Conservation (phyloP, 2,329 filamentous ascomycete species). For the Lecanosticta acicola region DNA sequence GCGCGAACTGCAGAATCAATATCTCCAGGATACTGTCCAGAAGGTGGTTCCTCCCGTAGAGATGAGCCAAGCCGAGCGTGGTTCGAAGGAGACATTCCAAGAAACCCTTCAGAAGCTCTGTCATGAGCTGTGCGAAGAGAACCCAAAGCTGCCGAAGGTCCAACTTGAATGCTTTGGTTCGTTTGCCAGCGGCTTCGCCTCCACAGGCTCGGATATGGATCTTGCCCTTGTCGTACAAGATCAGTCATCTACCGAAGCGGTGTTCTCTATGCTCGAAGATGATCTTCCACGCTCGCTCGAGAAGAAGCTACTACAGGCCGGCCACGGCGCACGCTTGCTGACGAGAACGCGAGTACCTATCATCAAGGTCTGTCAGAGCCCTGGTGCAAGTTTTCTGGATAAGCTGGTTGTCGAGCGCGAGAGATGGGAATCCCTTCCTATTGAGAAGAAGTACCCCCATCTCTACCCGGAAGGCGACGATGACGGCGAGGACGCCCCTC, state of each 20-base stretch:
- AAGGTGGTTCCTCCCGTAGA: slow-evolving; percentile 54
- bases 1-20: slow-evolving; percentile 34
- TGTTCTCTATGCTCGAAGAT: slow-evolving; percentile 42
- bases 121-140: slow-evolving; percentile 50
- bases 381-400: slow-evolving; percentile 54
- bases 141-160: slow-evolving; percentile 43
- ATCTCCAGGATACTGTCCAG: slow-evolving; percentile 40
- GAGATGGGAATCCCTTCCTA: slow-evolving; percentile 62
- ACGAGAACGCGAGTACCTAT: slow-evolving; percentile 78
- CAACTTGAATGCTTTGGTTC: slow-evolving; percentile 79
- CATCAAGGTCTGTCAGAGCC: slow-evolving; percentile 75
- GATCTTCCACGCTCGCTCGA: slow-evolving; percentile 69
- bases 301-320: slow-evolving; percentile 64
- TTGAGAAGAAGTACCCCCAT: slow-evolving; percentile 41
- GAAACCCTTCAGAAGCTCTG: slow-evolving; percentile 59
- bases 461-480: slow-evolving; percentile 22
- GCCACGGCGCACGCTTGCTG: slow-evolving; percentile 70
- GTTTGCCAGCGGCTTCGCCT: slow-evolving; percentile 77
- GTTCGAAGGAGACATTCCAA: slow-evolving; percentile 67
- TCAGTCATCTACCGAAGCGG: slow-evolving; percentile 18
- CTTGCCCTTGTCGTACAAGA: slow-evolving; percentile 64
- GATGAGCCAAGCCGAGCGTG: slow-evolving; percentile 59
- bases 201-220: slow-evolving; percentile 86
- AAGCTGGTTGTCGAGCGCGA: slow-evolving; percentile 60
- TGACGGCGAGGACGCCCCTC: slow-evolving; percentile 1